A percentile compares a stretch with the other conserved stretches of the same genome.
phyloP scores from a whole-genome alignment of 805 yeast genomes.

The Saturnispora diversa region DNA sequence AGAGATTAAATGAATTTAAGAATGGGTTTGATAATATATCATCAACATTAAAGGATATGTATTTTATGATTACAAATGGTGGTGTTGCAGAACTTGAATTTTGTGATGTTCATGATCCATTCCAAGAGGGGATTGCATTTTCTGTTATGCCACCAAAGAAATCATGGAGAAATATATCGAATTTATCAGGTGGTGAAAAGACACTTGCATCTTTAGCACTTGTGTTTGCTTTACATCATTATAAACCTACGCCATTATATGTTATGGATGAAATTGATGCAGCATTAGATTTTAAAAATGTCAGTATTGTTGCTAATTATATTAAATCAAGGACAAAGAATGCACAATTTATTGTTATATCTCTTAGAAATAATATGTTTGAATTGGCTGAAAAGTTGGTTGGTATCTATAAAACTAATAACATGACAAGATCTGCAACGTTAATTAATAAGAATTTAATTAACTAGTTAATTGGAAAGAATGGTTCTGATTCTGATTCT shows the following conservation, averaged over 20 bases:
- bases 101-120: slow-evolving; percentile 95
- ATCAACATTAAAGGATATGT: slow-evolving; percentile 87
- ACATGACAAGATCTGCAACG: slow-evolving; percentile 82
- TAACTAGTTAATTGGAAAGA: not conserved
- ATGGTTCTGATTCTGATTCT: too few relatives aligned
- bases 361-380: slow-evolving; percentile 94
- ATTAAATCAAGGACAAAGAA: slow-evolving; percentile 92
- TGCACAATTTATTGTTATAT: slow-evolving; percentile 94
- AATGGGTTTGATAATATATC: slow-evolving; percentile 84
- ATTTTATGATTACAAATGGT: slow-evolving; percentile 98
- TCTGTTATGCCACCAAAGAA: slow-evolving; percentile 99
- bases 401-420: slow-evolving; percentile 89
- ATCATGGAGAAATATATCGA: slow-evolving; percentile 93
- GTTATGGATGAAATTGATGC: slow-evolving; percentile 99
- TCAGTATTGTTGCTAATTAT: slow-evolving; percentile 94
- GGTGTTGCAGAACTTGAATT: slow-evolving; percentile 97
- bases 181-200: slow-evolving; percentile 96
- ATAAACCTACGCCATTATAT: slow-evolving; percentile 93
- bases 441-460: slow-evolving; percentile 51
- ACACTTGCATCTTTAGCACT: slow-evolving; percentile 90
- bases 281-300: slow-evolving; percentile 93
- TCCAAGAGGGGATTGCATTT: slow-evolving; percentile 91
- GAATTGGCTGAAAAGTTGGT: slow-evolving; percentile 91
- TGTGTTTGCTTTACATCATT: slow-evolving; percentile 92
- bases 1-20: slow-evolving; percentile 83